These are phyloP conservation scores for Choiromyces venosus DNA, from an alignment of 495 filamentous ascomycete genomes.

Conservation along the genomic window DNA sequence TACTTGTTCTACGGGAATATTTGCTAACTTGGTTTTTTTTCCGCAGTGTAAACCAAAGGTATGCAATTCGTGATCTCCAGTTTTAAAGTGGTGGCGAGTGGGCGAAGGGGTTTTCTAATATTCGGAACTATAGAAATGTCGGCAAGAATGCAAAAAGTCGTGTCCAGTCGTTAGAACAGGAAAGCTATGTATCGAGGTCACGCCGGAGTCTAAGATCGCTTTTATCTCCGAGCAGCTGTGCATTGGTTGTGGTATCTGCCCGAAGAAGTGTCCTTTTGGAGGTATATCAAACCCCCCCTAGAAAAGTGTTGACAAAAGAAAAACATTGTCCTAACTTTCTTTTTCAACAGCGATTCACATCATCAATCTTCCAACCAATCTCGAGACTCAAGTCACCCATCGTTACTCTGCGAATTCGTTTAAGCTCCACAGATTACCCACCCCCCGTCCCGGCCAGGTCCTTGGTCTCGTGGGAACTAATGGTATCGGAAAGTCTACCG, in stretches of 20 bases:
- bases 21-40: slow-evolving; percentile 43
- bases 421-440: slow-evolving; percentile 94
- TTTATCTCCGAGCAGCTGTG: slow-evolving; percentile 95
- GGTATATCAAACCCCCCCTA: slow-evolving; percentile 21
- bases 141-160: slow-evolving; percentile 98
- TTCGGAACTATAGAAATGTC: slow-evolving; percentile 61
- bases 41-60: slow-evolving; percentile 95
- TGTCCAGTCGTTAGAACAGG: slow-evolving; percentile 97
- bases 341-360: slow-evolving; percentile 77
- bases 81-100: background rate
- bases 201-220: slow-evolving; percentile 82
- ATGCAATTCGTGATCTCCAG: slow-evolving; percentile 31
- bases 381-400: slow-evolving; percentile 95
- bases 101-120: slow-evolving; percentile 10
- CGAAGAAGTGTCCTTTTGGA: slow-evolving; percentile 98
- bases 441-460: slow-evolving; percentile 93
- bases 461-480: slow-evolving; percentile 95
- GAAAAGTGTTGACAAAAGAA: background rate
- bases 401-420: slow-evolving; percentile 99
- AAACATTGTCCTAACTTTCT: background rate
- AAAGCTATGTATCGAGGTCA: slow-evolving; percentile 95
- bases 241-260: slow-evolving; percentile 98
- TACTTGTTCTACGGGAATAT: slow-evolving; percentile 29
- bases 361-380: slow-evolving; percentile 98
- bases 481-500: slow-evolving; percentile 99